Conservation (phyloP, 768 basidiomycete genomes). For the Xerocomus potaroensis region DNA sequence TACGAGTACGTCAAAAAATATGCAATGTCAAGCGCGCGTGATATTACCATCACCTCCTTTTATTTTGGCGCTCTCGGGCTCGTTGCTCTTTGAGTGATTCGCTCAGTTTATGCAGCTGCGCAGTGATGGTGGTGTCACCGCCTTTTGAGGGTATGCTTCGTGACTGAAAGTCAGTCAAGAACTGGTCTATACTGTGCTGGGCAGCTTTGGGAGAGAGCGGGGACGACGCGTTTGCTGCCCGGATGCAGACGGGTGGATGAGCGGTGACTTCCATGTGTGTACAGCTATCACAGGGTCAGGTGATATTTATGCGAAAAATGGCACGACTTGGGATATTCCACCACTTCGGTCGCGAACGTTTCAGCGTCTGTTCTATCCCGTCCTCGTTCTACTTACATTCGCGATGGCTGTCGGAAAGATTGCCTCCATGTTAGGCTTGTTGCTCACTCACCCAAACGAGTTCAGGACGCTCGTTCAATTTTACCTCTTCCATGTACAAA, state of each 20-base stretch:
- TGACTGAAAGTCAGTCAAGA: slow-evolving; percentile 46
- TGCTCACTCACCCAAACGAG: slow-evolving; percentile 78
- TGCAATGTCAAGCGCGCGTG: neutral
- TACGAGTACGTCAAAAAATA: slow-evolving; percentile 8
- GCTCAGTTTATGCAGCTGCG: slow-evolving; percentile 55
- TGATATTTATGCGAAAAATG: slow-evolving; percentile 10
- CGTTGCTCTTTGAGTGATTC: slow-evolving; percentile 50
- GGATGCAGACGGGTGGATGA: slow-evolving; percentile 46
- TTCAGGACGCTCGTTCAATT: slow-evolving; percentile 82
- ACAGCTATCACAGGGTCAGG: neutral
- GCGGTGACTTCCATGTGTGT: slow-evolving; percentile 43
- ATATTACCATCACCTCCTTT: slow-evolving; percentile 4
- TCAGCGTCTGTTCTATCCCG: neutral
- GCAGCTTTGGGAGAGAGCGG: slow-evolving; percentile 39
- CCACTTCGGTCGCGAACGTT: too few species aligned
- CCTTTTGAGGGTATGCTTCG: slow-evolving; percentile 46
- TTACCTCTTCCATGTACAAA: slow-evolving; percentile 74
- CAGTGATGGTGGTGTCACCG: slow-evolving; percentile 51
- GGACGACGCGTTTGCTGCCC: slow-evolving; percentile 32
- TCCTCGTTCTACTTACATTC: neutral
- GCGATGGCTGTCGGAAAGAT: slow-evolving; percentile 46
- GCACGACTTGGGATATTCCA: slow-evolving; percentile 12
- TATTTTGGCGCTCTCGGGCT: slow-evolving; percentile 17
- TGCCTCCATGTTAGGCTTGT: slow-evolving; percentile 56
- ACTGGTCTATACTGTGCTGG: slow-evolving; percentile 39